A percentile compares a stretch with the other conserved stretches of the same genome.
Conservation (phyloP, 2,329 filamentous ascomycete species). For the Monilinia fructicola region DNA sequence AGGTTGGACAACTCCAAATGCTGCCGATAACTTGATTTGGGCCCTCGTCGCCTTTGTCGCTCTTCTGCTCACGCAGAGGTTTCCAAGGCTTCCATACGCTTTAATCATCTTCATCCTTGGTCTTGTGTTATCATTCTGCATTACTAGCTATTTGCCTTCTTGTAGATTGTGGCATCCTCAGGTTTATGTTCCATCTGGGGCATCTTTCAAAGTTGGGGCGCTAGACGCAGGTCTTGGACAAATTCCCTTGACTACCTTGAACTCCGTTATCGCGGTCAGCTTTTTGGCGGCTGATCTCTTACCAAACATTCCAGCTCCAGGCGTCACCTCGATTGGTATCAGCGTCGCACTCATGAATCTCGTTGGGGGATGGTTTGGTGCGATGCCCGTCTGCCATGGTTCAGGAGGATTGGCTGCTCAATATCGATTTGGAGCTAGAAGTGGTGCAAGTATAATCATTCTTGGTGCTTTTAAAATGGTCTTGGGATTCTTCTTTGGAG, state of each 20-base stretch:
- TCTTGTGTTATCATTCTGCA: constrained; percentile 59
- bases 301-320: constrained; percentile 65
- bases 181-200: constrained; percentile 47
- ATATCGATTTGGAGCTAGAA: constrained; percentile 86
- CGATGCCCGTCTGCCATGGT: constrained; percentile 94
- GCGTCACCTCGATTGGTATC: constrained; percentile 73
- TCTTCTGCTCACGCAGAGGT: constrained; percentile 65
- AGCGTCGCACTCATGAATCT: constrained; percentile 86
- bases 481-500: constrained; percentile 73
- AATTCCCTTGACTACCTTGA: constrained; percentile 85
- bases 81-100: constrained; percentile 73
- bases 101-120: constrained; percentile 69
- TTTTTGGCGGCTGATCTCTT: constrained; percentile 77
- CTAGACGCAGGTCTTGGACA: constrained; percentile 67
- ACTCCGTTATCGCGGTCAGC: constrained; percentile 85
- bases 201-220: constrained; percentile 52
- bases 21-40: constrained; percentile 78
- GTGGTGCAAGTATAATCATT: constrained; percentile 77
- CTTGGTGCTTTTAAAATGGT: constrained; percentile 74
- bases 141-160: constrained; percentile 47
- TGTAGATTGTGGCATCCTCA: constrained; percentile 62
- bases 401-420: constrained; percentile 89
- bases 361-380: constrained; percentile 83
- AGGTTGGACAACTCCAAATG: constrained; percentile 63
- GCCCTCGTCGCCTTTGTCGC: constrained; percentile 69